These are phyloP conservation scores for Stenocarpella maydis DNA, from an alignment of 2,329 filamentous ascomycete species.

Conservation along the genomic window DNA sequence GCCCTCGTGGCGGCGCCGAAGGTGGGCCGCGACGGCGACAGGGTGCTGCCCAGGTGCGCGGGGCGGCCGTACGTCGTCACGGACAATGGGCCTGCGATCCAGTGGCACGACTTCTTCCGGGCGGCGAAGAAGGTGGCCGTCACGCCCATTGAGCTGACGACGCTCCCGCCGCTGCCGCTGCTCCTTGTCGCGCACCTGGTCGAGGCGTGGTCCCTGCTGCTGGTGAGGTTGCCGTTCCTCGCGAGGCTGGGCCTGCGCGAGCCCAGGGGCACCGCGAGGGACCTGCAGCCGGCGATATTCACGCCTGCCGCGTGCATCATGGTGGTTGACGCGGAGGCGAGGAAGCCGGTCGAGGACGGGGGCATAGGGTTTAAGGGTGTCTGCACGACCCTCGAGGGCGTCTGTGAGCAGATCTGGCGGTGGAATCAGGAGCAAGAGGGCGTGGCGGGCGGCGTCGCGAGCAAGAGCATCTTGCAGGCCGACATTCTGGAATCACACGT, in stretches of 20 bases:
- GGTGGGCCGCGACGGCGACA: conserved; percentile 39
- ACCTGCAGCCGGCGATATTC: conserved; percentile 52
- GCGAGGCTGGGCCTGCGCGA: conserved; percentile 40
- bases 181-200: conserved; percentile 49
- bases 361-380: conserved; percentile 51
- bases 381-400: conserved; percentile 51
- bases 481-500: conserved; percentile 18
- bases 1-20: conserved; percentile 47
- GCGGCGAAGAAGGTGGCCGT: conserved; percentile 43
- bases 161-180: conserved; percentile 47
- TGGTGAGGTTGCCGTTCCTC: conserved; percentile 38
- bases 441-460: not conserved
- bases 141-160: conserved; percentile 44
- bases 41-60: conserved; percentile 45
- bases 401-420: conserved; percentile 49
- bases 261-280: conserved; percentile 45
- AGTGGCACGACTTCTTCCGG: conserved; percentile 51
- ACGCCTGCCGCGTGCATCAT: conserved; percentile 48
- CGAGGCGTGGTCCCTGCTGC: conserved; percentile 46
- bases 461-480: conserved; percentile 8
- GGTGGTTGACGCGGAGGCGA: conserved; percentile 48
- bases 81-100: conserved; percentile 55
- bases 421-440: conserved; percentile 47
- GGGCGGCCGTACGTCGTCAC: conserved; percentile 60
- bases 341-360: conserved; percentile 48